Percentiles rank a stretch among this genome's conserved stretches.
These are phyloP conservation scores for Aspergillus fumigatiaffinis DNA, from an alignment of 2,329 filamentous ascomycete genomes.

Conservation along the genomic window DNA sequence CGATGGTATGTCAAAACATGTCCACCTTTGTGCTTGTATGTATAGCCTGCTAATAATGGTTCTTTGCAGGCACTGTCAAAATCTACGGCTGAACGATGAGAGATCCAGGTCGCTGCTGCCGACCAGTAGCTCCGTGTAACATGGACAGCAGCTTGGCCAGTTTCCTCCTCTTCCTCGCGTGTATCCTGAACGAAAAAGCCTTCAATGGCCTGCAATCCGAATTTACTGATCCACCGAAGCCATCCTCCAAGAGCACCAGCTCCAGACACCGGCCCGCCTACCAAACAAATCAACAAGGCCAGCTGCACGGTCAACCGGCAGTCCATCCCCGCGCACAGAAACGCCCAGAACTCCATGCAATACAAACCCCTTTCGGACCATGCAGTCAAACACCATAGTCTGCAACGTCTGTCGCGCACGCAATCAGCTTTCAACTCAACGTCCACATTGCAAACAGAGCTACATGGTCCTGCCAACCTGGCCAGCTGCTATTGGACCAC, in stretches of 20 bases:
- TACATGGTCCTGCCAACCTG: not conserved
- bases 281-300: not conserved
- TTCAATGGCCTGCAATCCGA: not conserved
- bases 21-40: not conserved
- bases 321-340: not conserved
- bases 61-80: not conserved
- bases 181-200: not conserved
- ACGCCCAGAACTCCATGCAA: not conserved
- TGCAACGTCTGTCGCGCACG: too few relatives aligned
- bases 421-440: not conserved
- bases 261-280: not conserved
- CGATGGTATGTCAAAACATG: slow-evolving; percentile 30
- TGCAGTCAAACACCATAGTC: too few relatives aligned
- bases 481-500: not conserved
- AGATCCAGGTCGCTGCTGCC: not conserved
- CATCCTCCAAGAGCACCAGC: not conserved
- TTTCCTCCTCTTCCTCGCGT: not conserved
- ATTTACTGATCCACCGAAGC: not conserved
- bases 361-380: too few relatives aligned
- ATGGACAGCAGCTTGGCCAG: not conserved
- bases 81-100: not conserved
- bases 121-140: not conserved
- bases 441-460: not conserved
- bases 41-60: not conserved
- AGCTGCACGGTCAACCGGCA: not conserved